Evolutionary conservation across 78 protist genomes (phyloP).

Genomic region (Parvularia atlantis): DNA sequence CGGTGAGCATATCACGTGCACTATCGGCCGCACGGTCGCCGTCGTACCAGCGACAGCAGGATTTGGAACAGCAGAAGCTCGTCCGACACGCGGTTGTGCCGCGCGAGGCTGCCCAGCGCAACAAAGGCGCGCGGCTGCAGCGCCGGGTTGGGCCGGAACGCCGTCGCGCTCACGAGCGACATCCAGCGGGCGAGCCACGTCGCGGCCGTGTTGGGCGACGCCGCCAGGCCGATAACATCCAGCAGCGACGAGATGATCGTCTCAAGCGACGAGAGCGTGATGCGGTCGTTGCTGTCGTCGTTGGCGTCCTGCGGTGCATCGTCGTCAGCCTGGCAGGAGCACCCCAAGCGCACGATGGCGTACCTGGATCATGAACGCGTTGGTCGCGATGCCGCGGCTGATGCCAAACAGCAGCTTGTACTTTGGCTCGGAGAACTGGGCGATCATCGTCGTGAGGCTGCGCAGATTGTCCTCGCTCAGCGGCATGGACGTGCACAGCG

Average conservation of each 20-base stretch:
- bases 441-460: slow-evolving; percentile 10
- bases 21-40: no score
- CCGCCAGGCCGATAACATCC: slow-evolving; percentile 5
- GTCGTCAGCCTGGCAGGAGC: slow-evolving; percentile 10
- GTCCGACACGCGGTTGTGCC: no score
- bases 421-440: slow-evolving; percentile 24
- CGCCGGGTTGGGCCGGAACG: slow-evolving; percentile 34
- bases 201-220: not conserved
- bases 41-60: no score
- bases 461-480: not conserved
- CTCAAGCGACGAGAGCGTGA: slow-evolving; percentile 25
- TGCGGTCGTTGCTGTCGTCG: slow-evolving; percentile 17
- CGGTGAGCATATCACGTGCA: slow-evolving; percentile 4
- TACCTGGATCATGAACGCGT: not conserved
- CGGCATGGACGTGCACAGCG: slow-evolving; percentile 34
- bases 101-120: slow-evolving; percentile 32
- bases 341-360: not conserved
- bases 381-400: not conserved
- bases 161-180: slow-evolving; percentile 9
- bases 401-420: slow-evolving; percentile 35
- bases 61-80: no score
- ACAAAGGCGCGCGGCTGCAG: slow-evolving; percentile 49
- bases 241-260: slow-evolving; percentile 14
- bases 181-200: slow-evolving; percentile 35
- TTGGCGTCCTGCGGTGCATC: slow-evolving; percentile 2